Base-by-base conservation (phyloP, 2,329 filamentous ascomycete species). In the Penicillium janthinellum region DNA sequence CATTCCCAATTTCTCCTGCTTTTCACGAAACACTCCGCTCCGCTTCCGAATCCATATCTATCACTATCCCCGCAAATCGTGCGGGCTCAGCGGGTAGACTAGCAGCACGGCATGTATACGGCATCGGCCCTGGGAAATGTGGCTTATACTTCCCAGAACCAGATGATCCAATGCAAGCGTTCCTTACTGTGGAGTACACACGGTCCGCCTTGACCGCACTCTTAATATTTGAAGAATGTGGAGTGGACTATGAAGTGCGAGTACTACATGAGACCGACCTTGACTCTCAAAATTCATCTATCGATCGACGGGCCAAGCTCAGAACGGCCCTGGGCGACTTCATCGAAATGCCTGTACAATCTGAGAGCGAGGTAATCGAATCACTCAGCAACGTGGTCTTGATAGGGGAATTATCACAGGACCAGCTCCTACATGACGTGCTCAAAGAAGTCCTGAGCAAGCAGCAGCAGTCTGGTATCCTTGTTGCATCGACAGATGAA, bases 361-460 rank as follows among this genome's bases (percentile, higher is more conserved):
- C 10, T 17, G 2, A 51, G n/a, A 5, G 35, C 4, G 48, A n/a
- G 48, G n/a, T 39, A 12, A 20, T 39, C 11, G n/a, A 51, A 7
- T 51, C 35, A 51, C 48, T 51, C 10, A 51, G 48, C 35, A 39
- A 52, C 20, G 35, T 52, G 35, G 20, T 39, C 49, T 28, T 52
- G 34, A 34, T 51, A n/a, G 35, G 34, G 25, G 34, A 51, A 51
- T 28, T 17, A 38, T 51, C 35, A 15, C 48, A 51, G 28, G 35
- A 51, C n/a, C 5, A 39, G 48, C 48, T 39, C n/a, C 20, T 39
- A 39, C 34, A 28, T 17, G 34, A 51, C 12, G 34, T 51, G 11
- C 48, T 51, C 48, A 39, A 51, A 51, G 35, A 51, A n/a, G 17
- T 39, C 15, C 39, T 38, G 48, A 51, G 48, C 34, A 39, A 39